These are phyloP conservation scores for Trichoderma afroharzianum DNA, from an alignment of 2,329 filamentous ascomycete species.

Conservation along the genomic window DNA sequence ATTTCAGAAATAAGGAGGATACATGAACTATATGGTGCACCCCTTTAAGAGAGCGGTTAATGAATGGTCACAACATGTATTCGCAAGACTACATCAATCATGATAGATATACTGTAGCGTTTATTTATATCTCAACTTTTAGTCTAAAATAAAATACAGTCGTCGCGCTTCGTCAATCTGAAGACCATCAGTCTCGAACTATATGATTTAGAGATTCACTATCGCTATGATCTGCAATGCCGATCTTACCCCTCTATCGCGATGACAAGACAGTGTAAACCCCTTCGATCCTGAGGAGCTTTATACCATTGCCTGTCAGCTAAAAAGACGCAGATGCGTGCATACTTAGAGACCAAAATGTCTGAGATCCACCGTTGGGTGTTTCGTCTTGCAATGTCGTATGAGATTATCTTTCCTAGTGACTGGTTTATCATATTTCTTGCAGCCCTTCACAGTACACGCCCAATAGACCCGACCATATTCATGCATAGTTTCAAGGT, in stretches of 20 bases:
- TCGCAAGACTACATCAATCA: neutral
- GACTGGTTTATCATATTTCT: neutral
- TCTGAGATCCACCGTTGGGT: neutral
- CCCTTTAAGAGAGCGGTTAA: neutral
- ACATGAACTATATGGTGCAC: neutral
- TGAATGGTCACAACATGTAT: neutral
- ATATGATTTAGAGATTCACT: neutral
- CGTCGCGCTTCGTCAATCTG: neutral
- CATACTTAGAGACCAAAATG: neutral
- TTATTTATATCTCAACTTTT: neutral
- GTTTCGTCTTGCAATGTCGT: neutral
- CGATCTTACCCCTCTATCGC: neutral
- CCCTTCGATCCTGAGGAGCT: neutral
- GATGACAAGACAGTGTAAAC: neutral
- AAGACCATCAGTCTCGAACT: neutral
- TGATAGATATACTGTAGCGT: neutral
- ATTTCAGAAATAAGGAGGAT: neutral
- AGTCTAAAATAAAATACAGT: neutral
- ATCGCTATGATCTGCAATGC: neutral
- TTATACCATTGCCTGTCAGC: neutral
- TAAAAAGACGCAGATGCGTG: neutral
- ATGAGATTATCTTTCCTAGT: neutral
- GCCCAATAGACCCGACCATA: neutral
- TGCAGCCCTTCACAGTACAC: neutral
- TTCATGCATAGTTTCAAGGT: neutral